phyloP scores from a whole-genome alignment of 2,329 filamentous ascomycete genomes.

The Macrophomina pseudophaseolina region DNA sequence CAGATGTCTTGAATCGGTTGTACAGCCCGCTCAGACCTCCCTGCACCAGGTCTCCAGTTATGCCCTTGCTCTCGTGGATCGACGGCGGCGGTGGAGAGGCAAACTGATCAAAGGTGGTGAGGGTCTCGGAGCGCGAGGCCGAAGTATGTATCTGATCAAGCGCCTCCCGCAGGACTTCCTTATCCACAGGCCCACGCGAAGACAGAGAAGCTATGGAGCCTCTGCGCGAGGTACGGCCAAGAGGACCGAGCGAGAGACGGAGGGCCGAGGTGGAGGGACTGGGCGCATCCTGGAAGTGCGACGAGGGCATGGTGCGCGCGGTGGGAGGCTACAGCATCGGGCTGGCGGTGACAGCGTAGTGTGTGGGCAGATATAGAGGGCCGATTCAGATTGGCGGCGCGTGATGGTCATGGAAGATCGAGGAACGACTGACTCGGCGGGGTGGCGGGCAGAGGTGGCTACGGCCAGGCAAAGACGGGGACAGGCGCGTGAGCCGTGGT shows the following conservation, averaged over 20 bases:
- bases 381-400: slow-evolving; percentile 5
- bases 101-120: slow-evolving; percentile 96
- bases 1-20: slow-evolving; percentile 79
- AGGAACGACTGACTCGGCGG: slow-evolving; percentile 15
- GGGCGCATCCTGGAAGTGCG: slow-evolving; percentile 33
- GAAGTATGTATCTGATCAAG: slow-evolving; percentile 88
- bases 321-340: slow-evolving; percentile 18
- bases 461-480: slow-evolving; percentile 1
- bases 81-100: slow-evolving; percentile 69
- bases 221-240: slow-evolving; percentile 39
- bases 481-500: slow-evolving; percentile 15
- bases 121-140: slow-evolving; percentile 80
- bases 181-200: slow-evolving; percentile 36
- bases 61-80: slow-evolving; percentile 69
- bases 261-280: slow-evolving; percentile 33
- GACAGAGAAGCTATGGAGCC: slow-evolving; percentile 47
- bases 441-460: slow-evolving; percentile 13
- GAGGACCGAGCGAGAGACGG: slow-evolving; percentile 34
- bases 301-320: slow-evolving; percentile 28
- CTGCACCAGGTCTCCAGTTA: slow-evolving; percentile 76
- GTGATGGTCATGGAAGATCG: slow-evolving; percentile 14
- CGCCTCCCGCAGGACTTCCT: slow-evolving; percentile 28
- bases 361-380: background rate
- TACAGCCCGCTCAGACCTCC: slow-evolving; percentile 90
- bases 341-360: slow-evolving; percentile 8